Percentiles rank a stretch among this genome's conserved stretches.
Evolutionary conservation across 345 rosid species (phyloP).

Genomic region (Toxicodendron radicans): DNA sequence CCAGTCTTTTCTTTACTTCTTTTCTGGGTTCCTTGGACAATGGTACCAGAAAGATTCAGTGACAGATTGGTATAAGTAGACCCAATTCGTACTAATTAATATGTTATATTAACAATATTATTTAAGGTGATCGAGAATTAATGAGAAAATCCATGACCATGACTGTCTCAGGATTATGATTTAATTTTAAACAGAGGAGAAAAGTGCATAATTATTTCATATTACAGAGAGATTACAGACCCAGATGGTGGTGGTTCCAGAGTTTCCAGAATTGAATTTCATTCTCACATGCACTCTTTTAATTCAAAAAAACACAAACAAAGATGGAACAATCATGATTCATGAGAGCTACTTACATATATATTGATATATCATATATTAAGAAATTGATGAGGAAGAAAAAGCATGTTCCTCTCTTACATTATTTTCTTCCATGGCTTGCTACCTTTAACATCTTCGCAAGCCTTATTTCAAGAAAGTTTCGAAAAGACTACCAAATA

Average conservation of each 20-base stretch:
- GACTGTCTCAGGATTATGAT: too few relatives aligned
- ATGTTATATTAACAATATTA: too few relatives aligned
- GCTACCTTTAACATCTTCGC: constrained; percentile 34
- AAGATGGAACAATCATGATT: too few relatives aligned
- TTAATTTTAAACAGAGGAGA: not conserved
- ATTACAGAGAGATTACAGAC: not conserved
- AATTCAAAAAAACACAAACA: too few relatives aligned
- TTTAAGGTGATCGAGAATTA: too few relatives aligned
- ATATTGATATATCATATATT: not conserved
- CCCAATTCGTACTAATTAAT: too few relatives aligned
- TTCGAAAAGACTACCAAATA: constrained; percentile 16
- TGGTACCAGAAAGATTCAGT: not conserved
- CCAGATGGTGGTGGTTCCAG: not conserved
- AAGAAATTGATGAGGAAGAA: not conserved
- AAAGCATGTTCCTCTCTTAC: constrained; percentile 21
- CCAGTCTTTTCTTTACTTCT: not conserved
- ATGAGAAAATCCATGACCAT: too few relatives aligned
- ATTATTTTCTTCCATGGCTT: constrained; percentile 36
- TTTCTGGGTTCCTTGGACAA: not conserved
- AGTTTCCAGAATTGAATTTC: not conserved
- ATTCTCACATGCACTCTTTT: not conserved
- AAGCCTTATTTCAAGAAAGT: constrained; percentile 44
- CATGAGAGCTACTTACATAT: not conserved
- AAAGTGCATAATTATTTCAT: not conserved
- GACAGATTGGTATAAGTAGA: not conserved